A percentile compares a stretch with the other conserved stretches of the same genome.
Evolutionary conservation across 768 basidiomycete genomes (phyloP).

Genomic region (Termitomyces sp.): DNA sequence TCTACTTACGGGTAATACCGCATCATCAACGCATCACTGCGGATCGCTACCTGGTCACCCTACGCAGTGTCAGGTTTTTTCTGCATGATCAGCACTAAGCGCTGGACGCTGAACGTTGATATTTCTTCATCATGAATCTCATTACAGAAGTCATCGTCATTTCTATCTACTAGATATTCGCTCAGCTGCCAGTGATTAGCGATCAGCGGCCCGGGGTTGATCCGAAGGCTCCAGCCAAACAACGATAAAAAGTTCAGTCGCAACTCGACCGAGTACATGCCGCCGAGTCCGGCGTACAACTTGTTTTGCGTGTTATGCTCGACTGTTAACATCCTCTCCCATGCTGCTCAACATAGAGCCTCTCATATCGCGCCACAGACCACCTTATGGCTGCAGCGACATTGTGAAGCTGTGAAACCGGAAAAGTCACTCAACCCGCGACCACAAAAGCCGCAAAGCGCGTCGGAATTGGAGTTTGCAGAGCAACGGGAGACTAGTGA

Average conservation of each 20-base stretch:
- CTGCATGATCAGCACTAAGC: no score
- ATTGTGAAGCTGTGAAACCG: conserved; percentile 1
- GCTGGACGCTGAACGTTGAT: no score
- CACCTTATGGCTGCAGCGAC: conserved; percentile 13
- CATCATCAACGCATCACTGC: no score
- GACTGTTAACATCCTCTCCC: conserved; percentile 54
- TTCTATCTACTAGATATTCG: no score
- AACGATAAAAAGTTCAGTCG: not conserved
- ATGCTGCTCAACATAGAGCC: conserved; percentile 59
- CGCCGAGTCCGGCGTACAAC: conserved; percentile 66
- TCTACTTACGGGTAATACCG: no score
- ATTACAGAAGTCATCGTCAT: no score
- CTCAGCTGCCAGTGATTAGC: not conserved
- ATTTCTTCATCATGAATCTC: no score
- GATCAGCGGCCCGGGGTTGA: not conserved
- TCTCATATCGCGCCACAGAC: conserved; percentile 30
- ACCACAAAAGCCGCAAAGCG: not conserved
- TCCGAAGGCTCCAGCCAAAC: conserved; percentile 5
- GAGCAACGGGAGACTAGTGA: not conserved
- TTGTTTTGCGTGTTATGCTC: conserved; percentile 68
- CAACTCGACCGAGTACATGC: conserved; percentile 39
- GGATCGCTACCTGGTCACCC: no score
- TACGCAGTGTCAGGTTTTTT: no score
- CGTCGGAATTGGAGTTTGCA: not conserved
- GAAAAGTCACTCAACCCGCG: not conserved